Conservation (phyloP, 2,329 filamentous ascomycete species). For the Monilinia polystroma region DNA sequence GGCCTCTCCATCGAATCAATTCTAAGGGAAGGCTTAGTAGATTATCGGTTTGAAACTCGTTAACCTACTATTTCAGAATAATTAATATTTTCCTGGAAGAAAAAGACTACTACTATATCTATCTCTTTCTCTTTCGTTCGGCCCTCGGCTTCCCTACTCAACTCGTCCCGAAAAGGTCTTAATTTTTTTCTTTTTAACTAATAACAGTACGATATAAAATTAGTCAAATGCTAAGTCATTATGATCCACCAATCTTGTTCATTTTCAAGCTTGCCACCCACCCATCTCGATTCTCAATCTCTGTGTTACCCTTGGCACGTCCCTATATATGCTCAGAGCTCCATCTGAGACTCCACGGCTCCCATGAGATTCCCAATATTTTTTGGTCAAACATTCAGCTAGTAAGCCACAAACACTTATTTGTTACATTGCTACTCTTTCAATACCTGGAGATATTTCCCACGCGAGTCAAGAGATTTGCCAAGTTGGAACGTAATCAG, state of each 20-base stretch:
- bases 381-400: constrained; percentile 14
- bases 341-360: constrained; percentile 13
- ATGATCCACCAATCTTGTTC: constrained; percentile 2
- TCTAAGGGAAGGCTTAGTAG: not conserved
- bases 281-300: constrained; percentile 1
- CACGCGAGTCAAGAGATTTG: constrained; percentile 12
- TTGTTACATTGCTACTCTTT: not conserved
- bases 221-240: constrained; percentile 6
- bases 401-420: constrained; percentile 2
- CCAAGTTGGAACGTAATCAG: constrained; percentile 1
- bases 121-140: not conserved
- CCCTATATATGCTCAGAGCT: constrained; percentile 4
- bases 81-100: too few relatives aligned
- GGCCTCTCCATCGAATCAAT: constrained; percentile 19
- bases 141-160: constrained; percentile 5
- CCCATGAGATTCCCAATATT: not conserved
- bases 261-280: not conserved
- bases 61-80: not conserved
- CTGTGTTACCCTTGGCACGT: constrained; percentile 6
- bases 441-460: not conserved
- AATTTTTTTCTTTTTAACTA: not conserved
- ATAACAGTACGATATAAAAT: not conserved
- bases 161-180: not conserved
- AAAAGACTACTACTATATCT: too few relatives aligned
- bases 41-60: not conserved